A percentile compares a stretch with the other conserved stretches of the same genome.
Evolutionary conservation across 495 filamentous ascomycete genomes (phyloP).

Genomic region (Tetracladium marchalianum): DNA sequence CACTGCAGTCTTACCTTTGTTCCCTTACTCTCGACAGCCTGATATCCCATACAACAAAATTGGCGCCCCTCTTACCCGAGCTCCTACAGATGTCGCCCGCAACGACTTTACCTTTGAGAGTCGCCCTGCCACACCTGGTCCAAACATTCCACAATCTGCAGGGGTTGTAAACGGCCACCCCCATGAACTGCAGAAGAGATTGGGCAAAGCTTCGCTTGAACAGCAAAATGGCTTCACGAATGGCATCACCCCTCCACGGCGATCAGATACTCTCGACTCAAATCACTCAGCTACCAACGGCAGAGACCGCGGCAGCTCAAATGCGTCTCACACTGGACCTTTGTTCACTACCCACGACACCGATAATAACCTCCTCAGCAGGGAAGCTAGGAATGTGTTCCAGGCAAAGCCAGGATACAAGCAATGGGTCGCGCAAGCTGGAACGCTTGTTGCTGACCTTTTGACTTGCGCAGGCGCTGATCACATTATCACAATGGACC

Average conservation of each 20-base stretch:
- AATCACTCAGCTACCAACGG: conserved; percentile 32
- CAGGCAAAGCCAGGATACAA: conserved; percentile 85
- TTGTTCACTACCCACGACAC: conserved; percentile 46
- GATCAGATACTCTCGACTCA: conserved; percentile 56
- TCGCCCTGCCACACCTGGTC: conserved; percentile 73
- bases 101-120: conserved; percentile 88
- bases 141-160: conserved; percentile 50
- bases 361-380: conserved; percentile 43
- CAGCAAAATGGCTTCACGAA: conserved; percentile 28
- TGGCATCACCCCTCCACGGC: conserved; percentile 23
- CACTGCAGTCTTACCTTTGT: conserved; percentile 88
- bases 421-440: conserved; percentile 97
- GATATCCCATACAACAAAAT: conserved; percentile 94
- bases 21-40: conserved; percentile 91
- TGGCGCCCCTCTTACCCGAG: conserved; percentile 75
- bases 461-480: conserved; percentile 93
- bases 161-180: conserved; percentile 48
- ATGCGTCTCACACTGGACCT: conserved; percentile 11
- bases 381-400: conserved; percentile 45
- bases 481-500: conserved; percentile 94
- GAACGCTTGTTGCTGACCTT: conserved; percentile 88
- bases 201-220: conserved; percentile 51
- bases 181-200: conserved; percentile 53
- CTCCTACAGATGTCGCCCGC: conserved; percentile 40
- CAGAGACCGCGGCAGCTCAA: conserved; percentile 13